phyloP scores from a whole-genome alignment of 179 eudicot species.

The Dionaea muscipula region DNA sequence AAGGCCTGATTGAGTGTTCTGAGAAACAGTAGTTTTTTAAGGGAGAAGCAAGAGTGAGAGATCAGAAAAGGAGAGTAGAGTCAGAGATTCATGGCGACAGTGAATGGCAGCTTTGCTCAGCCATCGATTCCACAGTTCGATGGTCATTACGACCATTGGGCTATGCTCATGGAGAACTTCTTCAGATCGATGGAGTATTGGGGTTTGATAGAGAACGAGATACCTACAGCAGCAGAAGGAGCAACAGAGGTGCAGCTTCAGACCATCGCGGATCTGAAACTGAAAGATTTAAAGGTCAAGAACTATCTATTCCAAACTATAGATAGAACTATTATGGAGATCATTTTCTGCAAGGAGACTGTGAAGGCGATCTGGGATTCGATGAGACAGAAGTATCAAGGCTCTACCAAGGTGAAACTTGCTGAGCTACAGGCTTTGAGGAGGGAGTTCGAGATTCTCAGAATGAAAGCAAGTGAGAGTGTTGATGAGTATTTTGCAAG shows the following conservation, averaged over 20 bases:
- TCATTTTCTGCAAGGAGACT: constrained; percentile 2
- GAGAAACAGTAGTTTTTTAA: no score
- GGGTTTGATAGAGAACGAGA: background rate
- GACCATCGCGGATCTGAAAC: no score
- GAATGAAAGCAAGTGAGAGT: no score
- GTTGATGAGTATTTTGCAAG: no score
- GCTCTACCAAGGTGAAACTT: background rate
- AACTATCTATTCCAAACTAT: constrained; percentile 12
- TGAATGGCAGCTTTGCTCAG: background rate
- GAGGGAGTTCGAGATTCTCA: no score
- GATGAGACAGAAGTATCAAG: constrained; percentile 5
- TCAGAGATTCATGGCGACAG: background rate
- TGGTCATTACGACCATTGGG: background rate
- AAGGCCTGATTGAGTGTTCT: no score
- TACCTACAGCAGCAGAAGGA: background rate
- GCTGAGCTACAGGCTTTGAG: no score
- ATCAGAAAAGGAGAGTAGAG: no score
- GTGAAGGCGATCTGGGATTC: constrained; percentile 10
- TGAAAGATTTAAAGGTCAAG: background rate
- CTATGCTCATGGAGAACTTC: background rate
- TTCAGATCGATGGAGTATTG: background rate
- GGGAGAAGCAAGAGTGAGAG: no score
- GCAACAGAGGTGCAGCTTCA: no score
- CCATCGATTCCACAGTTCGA: background rate
- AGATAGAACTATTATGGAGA: constrained; percentile 9